Conservation (phyloP, 164 flowering plant species). For the Brasenia schreberi region DNA sequence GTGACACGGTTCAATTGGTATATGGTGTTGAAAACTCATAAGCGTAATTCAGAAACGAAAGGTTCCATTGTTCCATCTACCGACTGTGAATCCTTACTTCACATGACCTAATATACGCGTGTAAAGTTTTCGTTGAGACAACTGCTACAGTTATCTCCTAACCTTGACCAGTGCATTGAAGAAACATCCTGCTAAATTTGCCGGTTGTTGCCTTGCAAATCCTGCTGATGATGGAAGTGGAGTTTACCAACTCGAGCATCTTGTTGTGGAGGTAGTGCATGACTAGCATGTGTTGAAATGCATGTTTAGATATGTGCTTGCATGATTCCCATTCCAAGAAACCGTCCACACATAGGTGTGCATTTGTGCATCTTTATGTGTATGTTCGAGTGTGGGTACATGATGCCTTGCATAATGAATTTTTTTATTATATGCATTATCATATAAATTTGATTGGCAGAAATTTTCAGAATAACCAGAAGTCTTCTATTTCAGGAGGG, state of each 20-base stretch:
- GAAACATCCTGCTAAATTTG: conserved; percentile 71
- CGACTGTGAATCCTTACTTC: too few relatives aligned
- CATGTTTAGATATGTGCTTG: background rate
- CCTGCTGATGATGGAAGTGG: conserved; percentile 93
- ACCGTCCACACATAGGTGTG: too few relatives aligned
- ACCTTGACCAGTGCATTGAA: conserved; percentile 45
- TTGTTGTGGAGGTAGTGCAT: conserved; percentile 42
- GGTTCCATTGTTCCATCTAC: too few relatives aligned
- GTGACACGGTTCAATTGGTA: too few relatives aligned
- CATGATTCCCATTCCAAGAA: background rate
- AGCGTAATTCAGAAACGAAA: too few relatives aligned
- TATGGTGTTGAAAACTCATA: too few relatives aligned
- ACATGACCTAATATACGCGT: background rate
- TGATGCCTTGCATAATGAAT: too few relatives aligned
- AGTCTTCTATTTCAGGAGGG: conserved; percentile 46
- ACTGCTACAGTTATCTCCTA: background rate
- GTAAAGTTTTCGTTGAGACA: background rate
- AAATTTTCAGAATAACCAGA: background rate
- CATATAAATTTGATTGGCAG: background rate
- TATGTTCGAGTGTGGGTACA: too few relatives aligned
- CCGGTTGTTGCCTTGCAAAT: conserved; percentile 94
- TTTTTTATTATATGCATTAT: background rate
- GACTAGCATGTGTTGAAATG: background rate
- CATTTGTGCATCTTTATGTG: too few relatives aligned
- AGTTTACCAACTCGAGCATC: conserved; percentile 56